Evolutionary conservation across 306 rosid species (phyloP), one percentile per base, ranked within the genome.

Genomic region (Alnus glutinosa): DNA sequence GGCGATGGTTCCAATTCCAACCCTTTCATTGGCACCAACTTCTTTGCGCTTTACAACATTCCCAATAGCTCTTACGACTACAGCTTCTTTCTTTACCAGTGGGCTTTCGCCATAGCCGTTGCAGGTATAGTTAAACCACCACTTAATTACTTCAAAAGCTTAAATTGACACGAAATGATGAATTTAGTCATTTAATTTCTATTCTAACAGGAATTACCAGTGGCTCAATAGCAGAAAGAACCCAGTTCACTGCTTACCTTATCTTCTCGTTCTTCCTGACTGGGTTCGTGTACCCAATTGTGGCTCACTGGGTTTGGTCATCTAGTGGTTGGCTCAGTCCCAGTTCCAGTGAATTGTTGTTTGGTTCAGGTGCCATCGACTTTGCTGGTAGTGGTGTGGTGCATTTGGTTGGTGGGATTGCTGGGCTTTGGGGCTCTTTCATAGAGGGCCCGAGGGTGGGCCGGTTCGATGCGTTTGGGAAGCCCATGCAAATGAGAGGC

Each of bases 361-460:
- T 92, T 7, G 90, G 90, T 75, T 89, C 95, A 0, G 95, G 93
- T 2, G 89, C 93, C 5, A 90, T 92, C 48, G 97, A 92, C 70
- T 92, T 92, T 79, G 92, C 90, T 2, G 93, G 95, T 42, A 92
- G 97, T 64, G 97, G 97, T 13, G 93, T 87, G 15, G 95, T 92
- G 18, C 97, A 92, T 79, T 80, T 90, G 83, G 95, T 92, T 8
- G 97, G 97, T 18, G 97, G 86, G 11, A 50, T 86, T 75, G 94
- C 92, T 1, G 96, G 97, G 59, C 62, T 92, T 0, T 90, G 94
- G 93, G 97, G 97, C 0, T 87, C 97, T 1, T 44, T 90, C 28
- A 80, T 92, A 1, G 90, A 90, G 84, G 93, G 96, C 55, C 97
- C 97, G 0, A 71, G 92, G 9, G 88, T 81, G 0, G 97, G 97